These are phyloP conservation scores for Sclerotinia glacialis DNA, from an alignment of 2,329 filamentous ascomycete genomes.

Conservation along the genomic window DNA sequence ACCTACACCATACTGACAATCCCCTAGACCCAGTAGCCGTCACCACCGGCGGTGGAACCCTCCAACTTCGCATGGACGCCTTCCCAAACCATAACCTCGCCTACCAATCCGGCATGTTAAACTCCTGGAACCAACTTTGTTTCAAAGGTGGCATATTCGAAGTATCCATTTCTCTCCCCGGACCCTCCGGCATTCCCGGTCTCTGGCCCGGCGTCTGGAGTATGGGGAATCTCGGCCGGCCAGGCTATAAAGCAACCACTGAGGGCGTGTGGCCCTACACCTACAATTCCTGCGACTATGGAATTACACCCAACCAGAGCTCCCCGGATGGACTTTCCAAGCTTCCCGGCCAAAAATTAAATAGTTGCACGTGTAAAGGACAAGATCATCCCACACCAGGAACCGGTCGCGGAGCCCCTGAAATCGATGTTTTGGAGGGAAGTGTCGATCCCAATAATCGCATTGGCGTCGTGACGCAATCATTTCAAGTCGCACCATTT, in stretches of 20 bases:
- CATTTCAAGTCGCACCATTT: constrained; percentile 42
- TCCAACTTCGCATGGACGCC: constrained; percentile 47
- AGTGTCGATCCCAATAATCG: constrained; percentile 42
- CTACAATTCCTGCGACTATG: constrained; percentile 54
- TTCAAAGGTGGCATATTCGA: constrained; percentile 55
- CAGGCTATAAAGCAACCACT: constrained; percentile 51
- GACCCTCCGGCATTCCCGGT: constrained; percentile 48
- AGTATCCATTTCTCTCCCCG: constrained; percentile 51
- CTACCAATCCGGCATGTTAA: constrained; percentile 51
- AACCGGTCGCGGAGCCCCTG: constrained; percentile 62
- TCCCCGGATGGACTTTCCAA: constrained; percentile 61
- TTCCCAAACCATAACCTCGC: constrained; percentile 47
- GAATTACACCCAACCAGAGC: constrained; percentile 70
- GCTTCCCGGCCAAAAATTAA: constrained; percentile 66
- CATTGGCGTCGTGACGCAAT: constrained; percentile 42
- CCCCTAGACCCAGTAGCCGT: constrained; percentile 44
- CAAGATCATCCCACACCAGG: constrained; percentile 65
- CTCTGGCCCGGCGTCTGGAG: constrained; percentile 54
- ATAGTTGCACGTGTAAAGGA: constrained; percentile 61
- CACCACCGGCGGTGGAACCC: constrained; percentile 47
- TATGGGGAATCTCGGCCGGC: constrained; percentile 53
- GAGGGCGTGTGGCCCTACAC: constrained; percentile 56
- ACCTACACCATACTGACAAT: neutral
- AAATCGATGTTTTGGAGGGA: constrained; percentile 70
- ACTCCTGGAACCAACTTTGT: constrained; percentile 53